Percentiles rank a stretch among this genome's conserved stretches.
Conservation (phyloP, 345 rosid species). For the Excoecaria agallocha region DNA sequence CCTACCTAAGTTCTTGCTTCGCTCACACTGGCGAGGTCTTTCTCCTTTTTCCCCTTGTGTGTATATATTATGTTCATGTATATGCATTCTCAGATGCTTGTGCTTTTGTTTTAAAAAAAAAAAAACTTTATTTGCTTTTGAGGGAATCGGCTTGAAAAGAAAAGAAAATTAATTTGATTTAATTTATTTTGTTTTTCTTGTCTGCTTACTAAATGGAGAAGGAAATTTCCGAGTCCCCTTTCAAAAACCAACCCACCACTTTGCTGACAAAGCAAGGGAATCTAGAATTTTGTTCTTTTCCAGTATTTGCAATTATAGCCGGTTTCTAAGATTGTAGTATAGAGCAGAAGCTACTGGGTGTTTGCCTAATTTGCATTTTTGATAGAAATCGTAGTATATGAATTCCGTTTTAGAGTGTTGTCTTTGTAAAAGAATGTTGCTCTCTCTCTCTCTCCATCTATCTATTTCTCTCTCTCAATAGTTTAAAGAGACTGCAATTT, state of each 20-base stretch:
- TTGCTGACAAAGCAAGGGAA: neutral
- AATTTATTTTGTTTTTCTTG: too few species aligned
- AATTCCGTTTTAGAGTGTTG: neutral
- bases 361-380: neutral
- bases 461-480: too few species aligned
- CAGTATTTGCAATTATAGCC: neutral
- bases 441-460: too few species aligned
- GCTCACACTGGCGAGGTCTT: constrained; percentile 94
- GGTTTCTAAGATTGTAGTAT: neutral
- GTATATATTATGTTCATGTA: neutral
- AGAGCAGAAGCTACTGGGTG: neutral
- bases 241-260: too few species aligned
- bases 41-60: neutral
- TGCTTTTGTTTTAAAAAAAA: neutral
- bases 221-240: too few species aligned
- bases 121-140: neutral
- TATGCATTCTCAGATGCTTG: neutral
- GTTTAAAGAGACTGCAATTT: neutral
- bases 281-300: neutral
- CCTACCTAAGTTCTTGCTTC: constrained; percentile 82
- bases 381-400: neutral
- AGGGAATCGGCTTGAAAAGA: too few species aligned
- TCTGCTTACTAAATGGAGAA: too few species aligned
- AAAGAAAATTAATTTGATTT: too few species aligned
- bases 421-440: neutral